These are phyloP conservation scores for Lachnellula willkommii DNA, from an alignment of 2,329 filamentous ascomycete genomes.

Conservation along the genomic window DNA sequence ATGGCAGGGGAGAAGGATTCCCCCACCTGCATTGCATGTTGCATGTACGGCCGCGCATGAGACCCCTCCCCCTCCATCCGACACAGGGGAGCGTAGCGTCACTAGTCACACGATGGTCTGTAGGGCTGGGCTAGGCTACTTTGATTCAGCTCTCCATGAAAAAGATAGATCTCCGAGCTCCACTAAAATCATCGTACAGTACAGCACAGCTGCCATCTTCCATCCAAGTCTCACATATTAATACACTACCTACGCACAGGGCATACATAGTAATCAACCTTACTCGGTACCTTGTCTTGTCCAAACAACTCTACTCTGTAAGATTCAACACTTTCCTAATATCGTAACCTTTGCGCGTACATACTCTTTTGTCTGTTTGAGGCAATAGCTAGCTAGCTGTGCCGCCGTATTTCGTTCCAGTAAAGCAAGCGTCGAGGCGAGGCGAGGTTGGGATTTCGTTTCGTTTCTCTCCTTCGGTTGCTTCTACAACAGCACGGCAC, in stretches of 20 bases:
- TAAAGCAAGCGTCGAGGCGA: background rate
- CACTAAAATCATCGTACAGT: background rate
- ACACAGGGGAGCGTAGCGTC: background rate
- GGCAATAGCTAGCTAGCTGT: background rate
- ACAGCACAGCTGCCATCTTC: background rate
- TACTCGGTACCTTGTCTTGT: too few relatives aligned
- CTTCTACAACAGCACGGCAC: too few relatives aligned
- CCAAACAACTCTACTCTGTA: too few relatives aligned
- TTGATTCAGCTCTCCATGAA: constrained; percentile 1
- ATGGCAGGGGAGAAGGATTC: background rate
- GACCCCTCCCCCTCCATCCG: background rate
- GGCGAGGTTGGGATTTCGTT: too few relatives aligned
- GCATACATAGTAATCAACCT: too few relatives aligned
- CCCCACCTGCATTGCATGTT: background rate
- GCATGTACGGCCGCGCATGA: background rate
- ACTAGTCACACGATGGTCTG: background rate
- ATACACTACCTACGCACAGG: too few relatives aligned
- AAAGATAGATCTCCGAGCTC: constrained; percentile 2
- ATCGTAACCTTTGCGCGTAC: too few relatives aligned
- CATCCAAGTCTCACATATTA: background rate
- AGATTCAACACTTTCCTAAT: too few relatives aligned
- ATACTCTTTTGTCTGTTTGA: background rate
- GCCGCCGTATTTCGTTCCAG: background rate
- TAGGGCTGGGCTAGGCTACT: constrained; percentile 3
- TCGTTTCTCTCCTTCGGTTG: too few relatives aligned